Evolutionary conservation across 1,284 basidiomycete species (phyloP).

Genomic region (Cutaneotrichosporon cyanovorans): DNA sequence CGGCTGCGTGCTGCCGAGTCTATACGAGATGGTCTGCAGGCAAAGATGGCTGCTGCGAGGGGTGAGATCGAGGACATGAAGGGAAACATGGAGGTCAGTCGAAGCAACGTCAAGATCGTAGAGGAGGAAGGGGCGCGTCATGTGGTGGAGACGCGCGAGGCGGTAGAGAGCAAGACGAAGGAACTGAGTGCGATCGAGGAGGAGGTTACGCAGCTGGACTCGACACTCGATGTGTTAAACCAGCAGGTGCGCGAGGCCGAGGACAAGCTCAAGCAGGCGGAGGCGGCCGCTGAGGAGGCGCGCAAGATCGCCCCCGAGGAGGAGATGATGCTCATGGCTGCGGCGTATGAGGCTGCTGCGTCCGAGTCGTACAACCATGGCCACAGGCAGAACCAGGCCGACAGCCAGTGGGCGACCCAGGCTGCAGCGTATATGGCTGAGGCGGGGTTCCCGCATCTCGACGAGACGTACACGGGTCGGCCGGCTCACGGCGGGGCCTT

Average conservation of each 20-base stretch:
- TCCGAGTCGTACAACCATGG: conserved; percentile 35
- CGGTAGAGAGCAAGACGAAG: conserved; percentile 54
- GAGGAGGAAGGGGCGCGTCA: conserved; percentile 53
- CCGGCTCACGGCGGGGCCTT: conserved; percentile 17
- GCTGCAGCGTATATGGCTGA: conserved; percentile 44
- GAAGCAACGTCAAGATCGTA: conserved; percentile 36
- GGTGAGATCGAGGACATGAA: conserved; percentile 61
- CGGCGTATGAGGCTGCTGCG: conserved; percentile 40
- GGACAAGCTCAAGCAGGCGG: conserved; percentile 31
- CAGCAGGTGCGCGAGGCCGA: conserved; percentile 37
- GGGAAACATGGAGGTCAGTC: conserved; percentile 49
- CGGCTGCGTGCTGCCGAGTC: conserved; percentile 64
- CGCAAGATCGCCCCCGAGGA: conserved; percentile 38
- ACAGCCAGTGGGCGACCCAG: conserved; percentile 36
- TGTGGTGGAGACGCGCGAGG: conserved; percentile 46
- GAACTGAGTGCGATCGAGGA: conserved; percentile 41
- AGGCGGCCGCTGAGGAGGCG: conserved; percentile 27
- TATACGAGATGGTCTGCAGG: conserved; percentile 58
- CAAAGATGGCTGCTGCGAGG: conserved; percentile 60
- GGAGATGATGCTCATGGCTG: conserved; percentile 46
- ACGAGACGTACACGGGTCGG: conserved; percentile 39
- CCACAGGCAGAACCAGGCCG: conserved; percentile 23
- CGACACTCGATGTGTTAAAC: conserved; percentile 28
- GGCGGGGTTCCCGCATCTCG: conserved; percentile 40
- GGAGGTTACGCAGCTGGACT: conserved; percentile 29